Evolutionary conservation across 2,329 filamentous ascomycete species (phyloP).

Genomic region (Trichoderma sp.): DNA sequence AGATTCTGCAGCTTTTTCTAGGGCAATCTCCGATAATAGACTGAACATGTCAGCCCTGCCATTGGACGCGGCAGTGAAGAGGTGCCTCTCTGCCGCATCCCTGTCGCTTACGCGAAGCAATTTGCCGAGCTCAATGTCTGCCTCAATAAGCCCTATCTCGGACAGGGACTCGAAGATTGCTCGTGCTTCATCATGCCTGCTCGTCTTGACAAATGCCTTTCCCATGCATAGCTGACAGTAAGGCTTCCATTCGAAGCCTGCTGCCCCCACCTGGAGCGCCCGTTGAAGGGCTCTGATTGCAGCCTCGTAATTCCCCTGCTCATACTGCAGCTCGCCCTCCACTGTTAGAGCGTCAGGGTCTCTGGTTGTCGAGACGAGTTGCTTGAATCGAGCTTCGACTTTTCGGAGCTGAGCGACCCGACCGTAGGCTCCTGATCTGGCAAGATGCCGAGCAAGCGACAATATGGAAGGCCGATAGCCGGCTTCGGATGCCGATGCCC

Average conservation of each 20-base stretch:
- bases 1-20: constrained; percentile 26
- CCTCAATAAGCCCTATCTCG: constrained; percentile 26
- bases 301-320: constrained; percentile 25
- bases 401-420: constrained; percentile 20
- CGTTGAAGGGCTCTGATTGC: constrained; percentile 26
- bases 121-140: constrained; percentile 29
- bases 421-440: constrained; percentile 24
- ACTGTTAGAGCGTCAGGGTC: constrained; percentile 37
- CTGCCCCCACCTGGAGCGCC: constrained; percentile 25
- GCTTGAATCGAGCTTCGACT: constrained; percentile 31
- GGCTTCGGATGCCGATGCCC: constrained; percentile 33
- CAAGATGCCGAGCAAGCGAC: constrained; percentile 27
- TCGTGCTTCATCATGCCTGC: constrained; percentile 26
- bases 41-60: constrained; percentile 29
- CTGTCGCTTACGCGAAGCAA: constrained; percentile 25
- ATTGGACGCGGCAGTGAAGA: constrained; percentile 29
- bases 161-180: constrained; percentile 25
- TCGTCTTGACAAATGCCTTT: constrained; percentile 26
- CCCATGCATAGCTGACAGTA: constrained; percentile 30
- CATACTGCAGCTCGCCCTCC: constrained; percentile 32
- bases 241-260: constrained; percentile 29
- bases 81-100: constrained; percentile 26
- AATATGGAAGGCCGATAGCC: constrained; percentile 34
- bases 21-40: constrained; percentile 31
- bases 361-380: constrained; percentile 30